Percentiles rank a stretch among this genome's conserved stretches.
phyloP scores from a whole-genome alignment of 345 rosid species.

The Rhizophora mangle region DNA sequence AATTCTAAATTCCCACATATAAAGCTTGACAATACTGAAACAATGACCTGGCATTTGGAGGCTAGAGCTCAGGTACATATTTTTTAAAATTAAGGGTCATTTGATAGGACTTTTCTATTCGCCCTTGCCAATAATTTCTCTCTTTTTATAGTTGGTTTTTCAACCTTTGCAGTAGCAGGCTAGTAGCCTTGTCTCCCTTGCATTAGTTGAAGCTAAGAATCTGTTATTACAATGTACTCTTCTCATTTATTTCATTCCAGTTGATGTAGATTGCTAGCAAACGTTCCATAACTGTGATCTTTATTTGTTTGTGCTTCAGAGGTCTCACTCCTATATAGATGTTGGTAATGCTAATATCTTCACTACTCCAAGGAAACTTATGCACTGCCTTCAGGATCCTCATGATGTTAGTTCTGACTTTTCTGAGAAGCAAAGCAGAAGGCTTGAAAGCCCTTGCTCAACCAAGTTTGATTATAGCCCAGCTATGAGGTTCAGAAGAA shows the following conservation, averaged over 20 bases:
- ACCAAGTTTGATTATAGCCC: slow-evolving; percentile 45
- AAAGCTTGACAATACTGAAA: background rate
- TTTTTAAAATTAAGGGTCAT: background rate
- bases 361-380: slow-evolving; percentile 73
- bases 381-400: slow-evolving; percentile 72
- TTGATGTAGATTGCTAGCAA: slow-evolving; percentile 11
- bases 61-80: background rate
- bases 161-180: too few relatives aligned
- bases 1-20: background rate
- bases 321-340: slow-evolving; percentile 44
- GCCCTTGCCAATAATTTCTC: background rate
- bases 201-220: too few relatives aligned
- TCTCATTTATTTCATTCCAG: too few relatives aligned
- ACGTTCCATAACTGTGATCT: slow-evolving; percentile 3
- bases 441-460: slow-evolving; percentile 49
- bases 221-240: too few relatives aligned
- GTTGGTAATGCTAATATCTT: slow-evolving; percentile 46
- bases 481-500: slow-evolving; percentile 33
- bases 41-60: background rate
- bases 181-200: too few relatives aligned
- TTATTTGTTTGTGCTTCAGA: slow-evolving; percentile 45
- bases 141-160: background rate
- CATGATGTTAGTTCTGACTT: slow-evolving; percentile 43
- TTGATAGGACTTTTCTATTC: background rate
- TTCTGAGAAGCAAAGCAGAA: slow-evolving; percentile 36